phyloP scores from a whole-genome alignment of 768 basidiomycete genomes.

The Psilocybe cubensis region DNA sequence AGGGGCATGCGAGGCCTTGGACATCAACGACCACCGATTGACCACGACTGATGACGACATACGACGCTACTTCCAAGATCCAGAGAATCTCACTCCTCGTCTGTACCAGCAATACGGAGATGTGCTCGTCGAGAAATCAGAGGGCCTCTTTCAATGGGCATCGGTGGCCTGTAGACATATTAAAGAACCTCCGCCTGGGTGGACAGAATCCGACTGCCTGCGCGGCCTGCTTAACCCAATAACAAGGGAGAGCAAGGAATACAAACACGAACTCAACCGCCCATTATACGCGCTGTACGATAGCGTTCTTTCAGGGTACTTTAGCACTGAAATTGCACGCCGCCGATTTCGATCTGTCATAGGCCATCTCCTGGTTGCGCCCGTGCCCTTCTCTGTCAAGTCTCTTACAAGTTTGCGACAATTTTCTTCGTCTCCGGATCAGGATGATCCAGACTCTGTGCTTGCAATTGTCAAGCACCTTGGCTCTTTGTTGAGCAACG shows the following conservation, averaged over 20 bases:
- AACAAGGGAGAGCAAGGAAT: background rate
- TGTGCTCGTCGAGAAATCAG: background rate
- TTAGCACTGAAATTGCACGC: background rate
- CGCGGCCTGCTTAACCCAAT: background rate
- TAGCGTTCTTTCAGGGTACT: background rate
- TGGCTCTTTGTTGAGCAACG: background rate
- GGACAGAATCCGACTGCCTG: background rate
- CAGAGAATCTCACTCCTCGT: background rate
- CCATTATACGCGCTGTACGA: background rate
- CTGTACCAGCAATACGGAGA: background rate
- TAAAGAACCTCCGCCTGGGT: background rate
- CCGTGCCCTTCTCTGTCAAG: background rate
- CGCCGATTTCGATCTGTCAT: background rate
- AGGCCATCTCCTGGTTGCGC: background rate
- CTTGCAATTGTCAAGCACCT: background rate
- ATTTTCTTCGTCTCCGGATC: background rate
- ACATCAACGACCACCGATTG: background rate
- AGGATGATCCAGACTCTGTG: background rate
- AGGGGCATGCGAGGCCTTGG: background rate
- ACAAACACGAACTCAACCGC: background rate
- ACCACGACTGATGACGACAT: background rate
- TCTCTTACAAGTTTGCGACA: background rate
- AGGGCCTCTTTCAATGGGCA: constrained; percentile 3
- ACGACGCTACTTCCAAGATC: background rate
- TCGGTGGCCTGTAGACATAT: background rate